Base-by-base conservation (phyloP, 805 yeast species). In the Maudiozyma serrabonitensis region DNA sequence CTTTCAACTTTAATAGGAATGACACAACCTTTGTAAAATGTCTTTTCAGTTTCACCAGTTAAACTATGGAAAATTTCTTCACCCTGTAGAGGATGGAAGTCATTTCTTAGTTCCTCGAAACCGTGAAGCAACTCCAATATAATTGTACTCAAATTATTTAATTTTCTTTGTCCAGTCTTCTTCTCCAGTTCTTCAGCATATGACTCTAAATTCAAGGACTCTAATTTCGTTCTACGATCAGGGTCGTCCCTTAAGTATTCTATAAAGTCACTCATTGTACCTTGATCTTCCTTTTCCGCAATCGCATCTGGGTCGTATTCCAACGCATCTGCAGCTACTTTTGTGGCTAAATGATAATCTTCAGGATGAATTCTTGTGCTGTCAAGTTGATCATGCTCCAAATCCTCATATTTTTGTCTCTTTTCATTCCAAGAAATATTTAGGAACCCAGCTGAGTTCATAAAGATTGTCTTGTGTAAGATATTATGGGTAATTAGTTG, bases 301-400 rank as follows among this genome's bases (percentile, higher is more conserved):
- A 87, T 74, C 55, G 89, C 96, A 66, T 91, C 98, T 60, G 95
- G 99, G 59, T 89, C 96, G 55, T 90, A 76, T 64, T 91, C 99
- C 55, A 93, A 75, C 1, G 99, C 98, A 72, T 93, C 99, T 1
- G 96, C 93, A 7, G 97, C 98, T 90, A 93, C 93, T 66, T 93
- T 93, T 46, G 93, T 80, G 3, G 97, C 98, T 57, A 93, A 75
- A 55, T 87, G 95, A 65, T 93, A 93, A 69, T 93, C 99, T 68
- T 93, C 98, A 7, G 98, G 98, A 60, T 93, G 99, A 44, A 93
- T 89, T 70, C 99, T 79, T 0, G 99, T 93, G 46, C 93, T 90
- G 66, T 93, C 99, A 56, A 93, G 75, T 41, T 84, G 73, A 60
- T 91, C 97, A 35, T 84, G 77, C 26, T 82, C 80, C n/a, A 79